Evolutionary conservation across 2,329 filamentous ascomycete species (phyloP).

Genomic region (Ceratocystis colombiana): DNA sequence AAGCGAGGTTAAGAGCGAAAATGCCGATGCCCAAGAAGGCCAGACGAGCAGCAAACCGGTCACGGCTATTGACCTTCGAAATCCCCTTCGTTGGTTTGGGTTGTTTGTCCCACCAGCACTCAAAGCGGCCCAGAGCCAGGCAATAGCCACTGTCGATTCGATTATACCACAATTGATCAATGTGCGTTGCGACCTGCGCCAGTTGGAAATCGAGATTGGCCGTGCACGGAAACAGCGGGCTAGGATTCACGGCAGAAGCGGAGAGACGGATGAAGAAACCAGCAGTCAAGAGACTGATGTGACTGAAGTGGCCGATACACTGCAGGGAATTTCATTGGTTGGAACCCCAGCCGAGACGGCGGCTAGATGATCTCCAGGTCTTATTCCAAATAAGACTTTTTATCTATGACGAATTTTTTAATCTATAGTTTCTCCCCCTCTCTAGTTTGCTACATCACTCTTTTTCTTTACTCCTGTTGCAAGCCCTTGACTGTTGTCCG

Average conservation of each 20-base stretch:
- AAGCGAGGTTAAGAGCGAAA: conserved; percentile 26
- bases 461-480: background rate
- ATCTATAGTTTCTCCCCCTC: background rate
- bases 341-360: background rate
- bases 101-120: conserved; percentile 44
- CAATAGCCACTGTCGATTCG: conserved; percentile 46
- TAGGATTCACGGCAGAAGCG: conserved; percentile 33
- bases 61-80: conserved; percentile 28
- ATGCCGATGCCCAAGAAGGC: background rate
- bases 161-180: conserved; percentile 49
- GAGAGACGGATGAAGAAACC: conserved; percentile 24
- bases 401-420: background rate
- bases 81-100: conserved; percentile 53
- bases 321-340: background rate
- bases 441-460: background rate
- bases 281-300: background rate
- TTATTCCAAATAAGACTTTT: background rate
- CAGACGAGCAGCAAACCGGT: background rate
- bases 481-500: conserved; percentile 31
- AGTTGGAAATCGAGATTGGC: conserved; percentile 59
- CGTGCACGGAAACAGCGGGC: conserved; percentile 47
- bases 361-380: background rate
- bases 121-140: conserved; percentile 49
- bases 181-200: conserved; percentile 50
- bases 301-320: conserved; percentile 2